These are phyloP conservation scores for Discostella pseudostelligera DNA, from an alignment of 108 stramenopile species.

Conservation along the genomic window DNA sequence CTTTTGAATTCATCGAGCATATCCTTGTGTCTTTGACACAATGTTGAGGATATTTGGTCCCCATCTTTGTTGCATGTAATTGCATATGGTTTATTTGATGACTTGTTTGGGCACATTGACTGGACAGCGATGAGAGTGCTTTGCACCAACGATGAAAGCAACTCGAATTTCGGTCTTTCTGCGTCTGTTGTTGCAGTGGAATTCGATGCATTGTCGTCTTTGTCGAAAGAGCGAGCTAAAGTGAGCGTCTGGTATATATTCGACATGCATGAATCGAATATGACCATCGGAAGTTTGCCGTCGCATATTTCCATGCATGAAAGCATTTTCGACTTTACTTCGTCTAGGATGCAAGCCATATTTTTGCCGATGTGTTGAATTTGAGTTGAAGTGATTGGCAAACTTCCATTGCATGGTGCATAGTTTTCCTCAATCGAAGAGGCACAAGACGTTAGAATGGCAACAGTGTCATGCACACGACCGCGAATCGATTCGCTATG, in stretches of 20 bases:
- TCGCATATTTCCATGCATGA: constrained; percentile 33
- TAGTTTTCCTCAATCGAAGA: constrained; percentile 37
- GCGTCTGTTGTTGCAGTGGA: neutral
- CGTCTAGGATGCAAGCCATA: constrained; percentile 12
- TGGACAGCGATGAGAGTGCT: constrained; percentile 41
- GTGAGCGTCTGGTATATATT: constrained; percentile 9
- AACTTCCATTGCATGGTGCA: constrained; percentile 15
- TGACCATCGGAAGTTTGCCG: constrained; percentile 16
- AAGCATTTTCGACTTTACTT: constrained; percentile 21
- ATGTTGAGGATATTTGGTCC: neutral
- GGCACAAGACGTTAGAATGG: constrained; percentile 37
- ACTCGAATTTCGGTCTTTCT: neutral
- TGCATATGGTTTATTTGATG: neutral
- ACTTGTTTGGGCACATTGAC: constrained; percentile 9
- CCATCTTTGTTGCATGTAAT: neutral
- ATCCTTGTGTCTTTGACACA: constrained; percentile 28
- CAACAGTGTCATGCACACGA: constrained; percentile 30
- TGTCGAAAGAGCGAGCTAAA: constrained; percentile 17
- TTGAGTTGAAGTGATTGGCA: constrained; percentile 26
- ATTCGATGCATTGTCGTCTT: constrained; percentile 10
- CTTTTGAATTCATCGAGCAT: constrained; percentile 47
- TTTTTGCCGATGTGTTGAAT: constrained; percentile 9
- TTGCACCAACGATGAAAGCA: constrained; percentile 34
- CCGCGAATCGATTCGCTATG: constrained; percentile 21
- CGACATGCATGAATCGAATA: constrained; percentile 33